These are phyloP conservation scores for Triticum timopheevii DNA, from an alignment of 176 grass and related monocot genomes.

Conservation along the genomic window DNA sequence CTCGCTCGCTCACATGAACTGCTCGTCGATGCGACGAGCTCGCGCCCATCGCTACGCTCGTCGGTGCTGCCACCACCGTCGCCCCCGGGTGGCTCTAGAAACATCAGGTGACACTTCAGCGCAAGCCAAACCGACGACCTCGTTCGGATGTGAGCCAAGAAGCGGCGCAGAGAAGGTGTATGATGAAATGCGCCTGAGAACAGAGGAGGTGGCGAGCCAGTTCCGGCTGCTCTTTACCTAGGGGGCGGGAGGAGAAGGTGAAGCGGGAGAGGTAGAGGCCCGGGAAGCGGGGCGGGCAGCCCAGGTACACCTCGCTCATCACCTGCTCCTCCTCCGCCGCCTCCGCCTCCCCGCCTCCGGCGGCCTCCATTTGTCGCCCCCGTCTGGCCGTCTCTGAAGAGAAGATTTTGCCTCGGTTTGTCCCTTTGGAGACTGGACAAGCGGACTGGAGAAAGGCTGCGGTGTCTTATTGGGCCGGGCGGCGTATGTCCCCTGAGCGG, in stretches of 20 bases:
- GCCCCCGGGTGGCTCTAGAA: not conserved
- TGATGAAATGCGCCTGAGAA: constrained; percentile 44
- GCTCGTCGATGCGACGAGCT: not conserved
- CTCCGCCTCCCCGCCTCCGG: not conserved
- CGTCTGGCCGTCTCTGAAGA: no score
- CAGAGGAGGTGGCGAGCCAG: fast-evolving
- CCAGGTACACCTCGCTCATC: constrained; percentile 96
- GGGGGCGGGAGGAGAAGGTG: constrained; percentile 51
- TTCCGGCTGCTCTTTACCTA: not conserved
- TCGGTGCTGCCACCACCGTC: fast-evolving
- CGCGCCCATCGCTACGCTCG: not conserved
- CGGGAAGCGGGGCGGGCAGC: constrained; percentile 55
- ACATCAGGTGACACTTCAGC: not conserved
- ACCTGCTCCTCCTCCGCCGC: constrained; percentile 50
- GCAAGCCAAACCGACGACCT: not conserved
- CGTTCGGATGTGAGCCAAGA: not conserved
- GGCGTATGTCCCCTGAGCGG: not conserved
- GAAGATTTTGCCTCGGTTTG: no score
- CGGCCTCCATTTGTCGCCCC: constrained; percentile 19
- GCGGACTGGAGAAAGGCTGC: not conserved
- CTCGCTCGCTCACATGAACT: not conserved
- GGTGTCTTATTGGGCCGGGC: not conserved
- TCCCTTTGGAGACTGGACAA: no score
- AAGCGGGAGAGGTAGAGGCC: constrained; percentile 65
- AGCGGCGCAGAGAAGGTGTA: constrained; percentile 5